Evolutionary conservation across 495 filamentous ascomycete genomes (phyloP), one percentile per base, ranked within the genome.

Genomic region (Penicillium maclennaniae): DNA sequence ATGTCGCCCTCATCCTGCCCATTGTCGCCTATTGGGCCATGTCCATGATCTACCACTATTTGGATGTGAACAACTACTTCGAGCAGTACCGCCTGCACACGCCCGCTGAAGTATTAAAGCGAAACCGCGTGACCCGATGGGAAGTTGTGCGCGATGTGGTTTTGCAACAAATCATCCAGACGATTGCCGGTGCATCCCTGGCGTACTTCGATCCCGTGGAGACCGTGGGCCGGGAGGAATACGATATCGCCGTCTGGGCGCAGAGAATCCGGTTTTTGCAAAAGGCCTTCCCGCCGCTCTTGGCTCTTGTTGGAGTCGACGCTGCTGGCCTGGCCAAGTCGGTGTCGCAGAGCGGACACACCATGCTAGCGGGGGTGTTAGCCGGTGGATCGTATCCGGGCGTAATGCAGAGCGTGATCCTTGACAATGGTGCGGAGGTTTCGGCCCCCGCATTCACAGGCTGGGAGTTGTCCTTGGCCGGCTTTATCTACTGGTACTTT

Each of bases 71-170:
- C 66, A 86, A 93, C 66, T 79, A 89, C 38, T 92, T 93, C 64
- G 82, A 89, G 28, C 80, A 91, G 58, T 95, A 96, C 72, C 85
- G 92, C 46, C 75, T 97, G 40, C 92, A 96, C 76, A 96, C 92
- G 0, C 91, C 92, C 25, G 89, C 87, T 45, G 92, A 96, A 62
- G 80, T 96, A 48, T 66, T 85, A 16, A 87, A 89, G 69, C 79
- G 92, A 52, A 97, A 97, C 70, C 89, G 87, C 59, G 92, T 89
- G 43, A 81, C 86, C 47, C 80, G 88, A 47, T 86, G 78, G 69
- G 85, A 96, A 56, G 90, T 95, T 4, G 80, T 90, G 19, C 84
- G 86, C 61, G 90, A 95, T 77, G 91, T 96, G 55, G 70, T 96
- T 37, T 61, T 96, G 28, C 90, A 97, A 66, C 92, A 97, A 59